A percentile compares a stretch with the other conserved stretches of the same genome.
Conservation (phyloP, 169 alveolate genomes). For the Eimeria acervulina region DNA sequence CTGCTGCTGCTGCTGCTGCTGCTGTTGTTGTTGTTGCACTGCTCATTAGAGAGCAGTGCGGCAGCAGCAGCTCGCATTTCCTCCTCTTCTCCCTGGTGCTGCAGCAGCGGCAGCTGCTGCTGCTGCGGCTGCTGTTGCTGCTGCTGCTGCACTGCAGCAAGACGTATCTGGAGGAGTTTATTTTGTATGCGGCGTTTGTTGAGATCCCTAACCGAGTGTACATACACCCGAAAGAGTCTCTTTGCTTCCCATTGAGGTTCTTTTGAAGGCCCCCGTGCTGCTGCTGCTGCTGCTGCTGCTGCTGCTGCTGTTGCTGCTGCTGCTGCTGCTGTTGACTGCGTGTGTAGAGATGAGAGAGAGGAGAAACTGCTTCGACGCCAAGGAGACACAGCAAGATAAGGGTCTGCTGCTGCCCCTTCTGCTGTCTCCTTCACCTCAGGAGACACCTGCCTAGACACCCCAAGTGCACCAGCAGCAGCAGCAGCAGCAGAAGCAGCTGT, state of each 20-base stretch:
- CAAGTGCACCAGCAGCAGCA: background rate
- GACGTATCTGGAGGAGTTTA: background rate
- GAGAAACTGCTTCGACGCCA: background rate
- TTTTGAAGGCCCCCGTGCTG: background rate
- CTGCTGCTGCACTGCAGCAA: constrained; percentile 50
- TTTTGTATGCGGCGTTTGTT: background rate
- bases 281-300: background rate
- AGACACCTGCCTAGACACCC: too few species aligned
- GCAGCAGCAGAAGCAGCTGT: background rate
- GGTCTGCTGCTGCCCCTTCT: too few species aligned
- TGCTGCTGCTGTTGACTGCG: background rate
- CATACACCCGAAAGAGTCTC: constrained; percentile 40
- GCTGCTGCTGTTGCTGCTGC: background rate
- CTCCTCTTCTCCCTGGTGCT: background rate
- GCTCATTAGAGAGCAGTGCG: background rate
- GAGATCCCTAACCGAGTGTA: background rate
- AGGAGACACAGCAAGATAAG: too few species aligned
- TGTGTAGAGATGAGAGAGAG: background rate
- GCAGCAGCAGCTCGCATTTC: background rate
- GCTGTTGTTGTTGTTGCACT: background rate
- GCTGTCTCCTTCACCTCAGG: too few species aligned
- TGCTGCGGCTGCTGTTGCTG: constrained; percentile 23
- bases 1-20: constrained; percentile 9
- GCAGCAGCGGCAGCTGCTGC: background rate
- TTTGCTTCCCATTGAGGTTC: background rate